Evolutionary conservation across 2,329 filamentous ascomycete genomes (phyloP).

Genomic region (Colletotrichum truncatum): DNA sequence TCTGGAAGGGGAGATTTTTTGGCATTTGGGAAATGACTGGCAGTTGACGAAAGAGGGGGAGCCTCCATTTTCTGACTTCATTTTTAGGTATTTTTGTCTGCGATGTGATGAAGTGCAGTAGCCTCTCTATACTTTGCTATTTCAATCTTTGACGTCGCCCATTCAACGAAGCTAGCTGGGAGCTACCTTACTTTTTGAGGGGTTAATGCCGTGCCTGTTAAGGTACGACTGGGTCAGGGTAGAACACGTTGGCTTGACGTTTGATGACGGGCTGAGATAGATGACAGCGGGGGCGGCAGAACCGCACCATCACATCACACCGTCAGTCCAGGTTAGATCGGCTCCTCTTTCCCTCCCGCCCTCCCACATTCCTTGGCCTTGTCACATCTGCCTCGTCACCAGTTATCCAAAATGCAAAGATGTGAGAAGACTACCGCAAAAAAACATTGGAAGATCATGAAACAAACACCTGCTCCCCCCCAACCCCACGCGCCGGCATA

Average conservation of each 20-base stretch:
- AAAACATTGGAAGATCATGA: constrained; percentile 22
- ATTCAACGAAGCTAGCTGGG: not conserved
- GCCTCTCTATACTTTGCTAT: not conserved
- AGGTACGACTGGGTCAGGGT: not conserved
- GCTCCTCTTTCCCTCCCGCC: not conserved
- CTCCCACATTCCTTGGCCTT: constrained; percentile 16
- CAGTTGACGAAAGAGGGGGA: not conserved
- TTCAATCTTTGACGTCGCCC: not conserved
- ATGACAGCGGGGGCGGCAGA: constrained; percentile 12
- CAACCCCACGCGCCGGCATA: not conserved
- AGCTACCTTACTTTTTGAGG: not conserved
- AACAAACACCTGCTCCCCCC: constrained; percentile 12
- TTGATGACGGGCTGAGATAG: constrained; percentile 29
- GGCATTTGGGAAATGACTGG: not conserved
- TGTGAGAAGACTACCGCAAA: not conserved
- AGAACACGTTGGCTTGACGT: not conserved
- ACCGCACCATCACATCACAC: not conserved
- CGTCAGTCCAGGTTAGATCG: not conserved
- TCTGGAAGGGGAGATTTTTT: not conserved
- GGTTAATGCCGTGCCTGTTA: not conserved
- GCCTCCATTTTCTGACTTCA: constrained; percentile 7
- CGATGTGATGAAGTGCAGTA: constrained; percentile 10
- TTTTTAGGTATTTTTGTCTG: not conserved
- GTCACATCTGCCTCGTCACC: not conserved
- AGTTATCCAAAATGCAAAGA: not conserved